These are phyloP conservation scores for Stromatinia cepivora DNA, from an alignment of 2,329 filamentous ascomycete genomes.

Conservation along the genomic window DNA sequence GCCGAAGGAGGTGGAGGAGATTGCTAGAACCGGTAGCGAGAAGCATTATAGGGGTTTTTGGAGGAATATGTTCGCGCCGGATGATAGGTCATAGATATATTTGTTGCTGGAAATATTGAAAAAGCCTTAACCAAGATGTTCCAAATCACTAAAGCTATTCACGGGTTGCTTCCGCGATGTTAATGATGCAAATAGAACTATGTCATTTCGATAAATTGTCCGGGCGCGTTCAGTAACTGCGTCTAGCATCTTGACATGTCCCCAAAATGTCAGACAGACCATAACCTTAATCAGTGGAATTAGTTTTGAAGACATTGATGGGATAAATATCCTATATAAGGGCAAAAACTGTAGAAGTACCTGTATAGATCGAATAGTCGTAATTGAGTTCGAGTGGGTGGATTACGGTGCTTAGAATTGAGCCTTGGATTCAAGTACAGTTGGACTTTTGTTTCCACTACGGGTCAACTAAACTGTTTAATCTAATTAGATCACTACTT, in stretches of 20 bases:
- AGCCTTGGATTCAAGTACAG: no score
- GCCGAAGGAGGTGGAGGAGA: constrained; percentile 56
- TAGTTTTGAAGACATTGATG: neutral
- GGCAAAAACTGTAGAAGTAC: neutral
- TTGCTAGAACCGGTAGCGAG: constrained; percentile 55
- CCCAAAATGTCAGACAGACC: neutral
- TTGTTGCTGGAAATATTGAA: neutral
- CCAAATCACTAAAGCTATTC: no score
- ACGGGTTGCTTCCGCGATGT: no score
- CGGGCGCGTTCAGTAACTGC: neutral
- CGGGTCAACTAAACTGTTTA: no score
- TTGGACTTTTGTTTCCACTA: no score
- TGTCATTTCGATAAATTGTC: neutral
- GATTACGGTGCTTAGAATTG: no score
- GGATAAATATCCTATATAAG: neutral
- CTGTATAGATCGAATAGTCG: neutral
- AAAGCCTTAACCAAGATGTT: neutral
- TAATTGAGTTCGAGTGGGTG: neutral
- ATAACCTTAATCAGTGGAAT: neutral
- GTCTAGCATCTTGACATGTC: neutral
- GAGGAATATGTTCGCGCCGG: constrained; percentile 51
- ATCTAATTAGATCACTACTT: no score
- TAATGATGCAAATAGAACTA: neutral
- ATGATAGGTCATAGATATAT: constrained; percentile 49
- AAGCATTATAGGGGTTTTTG: constrained; percentile 65